Conservation (phyloP, 2,329 filamentous ascomycete genomes). For the Xylariaceae sp. region DNA sequence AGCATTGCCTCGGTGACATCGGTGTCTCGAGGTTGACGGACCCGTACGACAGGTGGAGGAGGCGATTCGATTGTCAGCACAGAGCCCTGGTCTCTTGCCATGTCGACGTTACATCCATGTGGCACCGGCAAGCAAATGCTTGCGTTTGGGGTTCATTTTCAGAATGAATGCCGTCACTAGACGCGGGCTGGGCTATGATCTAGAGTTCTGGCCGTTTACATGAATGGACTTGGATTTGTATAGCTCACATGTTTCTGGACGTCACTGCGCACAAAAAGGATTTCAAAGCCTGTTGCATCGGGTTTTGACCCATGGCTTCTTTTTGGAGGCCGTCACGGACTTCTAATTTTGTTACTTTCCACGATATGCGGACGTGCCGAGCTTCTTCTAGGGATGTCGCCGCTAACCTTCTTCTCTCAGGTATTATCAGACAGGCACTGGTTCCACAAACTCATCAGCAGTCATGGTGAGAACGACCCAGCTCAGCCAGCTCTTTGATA, state of each 20-base stretch:
- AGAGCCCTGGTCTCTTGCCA: not conserved
- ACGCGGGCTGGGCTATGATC: too few relatives aligned
- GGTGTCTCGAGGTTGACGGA: not conserved
- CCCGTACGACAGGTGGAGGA: not conserved
- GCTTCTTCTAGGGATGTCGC: not conserved
- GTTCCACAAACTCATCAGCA: constrained; percentile 5
- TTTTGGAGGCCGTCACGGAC: too few relatives aligned
- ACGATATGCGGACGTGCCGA: too few relatives aligned
- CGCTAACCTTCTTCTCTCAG: constrained; percentile 18
- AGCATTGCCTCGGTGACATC: not conserved
- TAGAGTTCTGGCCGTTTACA: too few relatives aligned
- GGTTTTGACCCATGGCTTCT: too few relatives aligned
- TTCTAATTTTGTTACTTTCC: too few relatives aligned
- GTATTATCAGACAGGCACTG: constrained; percentile 17
- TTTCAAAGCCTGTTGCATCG: too few relatives aligned
- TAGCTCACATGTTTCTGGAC: too few relatives aligned
- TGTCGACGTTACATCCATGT: not conserved
- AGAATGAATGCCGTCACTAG: too few relatives aligned
- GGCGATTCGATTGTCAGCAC: not conserved
- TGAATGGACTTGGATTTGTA: too few relatives aligned
- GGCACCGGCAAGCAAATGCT: constrained; percentile 1
- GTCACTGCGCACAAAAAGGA: too few relatives aligned
- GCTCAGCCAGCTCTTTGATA: constrained; percentile 45
- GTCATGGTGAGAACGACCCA: constrained; percentile 31
- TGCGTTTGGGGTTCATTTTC: not conserved